A percentile compares a stretch with the other conserved stretches of the same genome.
Evolutionary conservation across 495 filamentous ascomycete genomes (phyloP).

Genomic region (Penicillium cataractarum): DNA sequence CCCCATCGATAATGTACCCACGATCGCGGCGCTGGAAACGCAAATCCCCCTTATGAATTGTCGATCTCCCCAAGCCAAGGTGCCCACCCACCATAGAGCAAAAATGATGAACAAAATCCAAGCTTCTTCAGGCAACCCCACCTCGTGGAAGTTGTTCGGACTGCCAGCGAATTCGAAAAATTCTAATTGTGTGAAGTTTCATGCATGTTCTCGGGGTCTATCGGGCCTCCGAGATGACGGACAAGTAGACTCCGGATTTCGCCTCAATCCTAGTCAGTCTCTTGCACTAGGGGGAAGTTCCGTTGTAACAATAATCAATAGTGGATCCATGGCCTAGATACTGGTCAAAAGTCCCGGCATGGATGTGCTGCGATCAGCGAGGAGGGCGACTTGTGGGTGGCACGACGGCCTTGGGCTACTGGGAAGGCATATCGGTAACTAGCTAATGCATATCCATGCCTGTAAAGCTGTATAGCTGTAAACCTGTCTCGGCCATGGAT

Average conservation of each 20-base stretch:
- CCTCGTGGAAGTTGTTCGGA: neutral
- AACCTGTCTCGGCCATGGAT: slow-evolving; percentile 6
- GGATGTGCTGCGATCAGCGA: slow-evolving; percentile 13
- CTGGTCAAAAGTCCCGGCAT: slow-evolving; percentile 2
- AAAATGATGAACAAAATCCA: neutral
- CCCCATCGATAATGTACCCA: neutral
- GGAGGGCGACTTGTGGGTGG: slow-evolving; percentile 4
- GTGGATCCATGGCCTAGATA: neutral
- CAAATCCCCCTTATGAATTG: neutral
- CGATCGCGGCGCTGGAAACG: slow-evolving; percentile 1
- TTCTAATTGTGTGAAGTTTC: neutral
- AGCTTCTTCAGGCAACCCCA: neutral
- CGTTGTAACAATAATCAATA: neutral
- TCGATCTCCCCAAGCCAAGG: neutral
- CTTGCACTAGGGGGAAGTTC: neutral
- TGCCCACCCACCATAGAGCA: neutral
- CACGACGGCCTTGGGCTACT: neutral
- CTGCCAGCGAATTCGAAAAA: neutral
- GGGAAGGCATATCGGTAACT: neutral
- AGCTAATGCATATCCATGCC: slow-evolving; percentile 14
- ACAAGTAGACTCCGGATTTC: neutral
- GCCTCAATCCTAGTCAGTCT: neutral
- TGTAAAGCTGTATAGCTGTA: neutral
- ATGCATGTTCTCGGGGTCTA: neutral
- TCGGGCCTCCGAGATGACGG: neutral